Evolutionary conservation across 164 flowering plant species (phyloP).

Genomic region (Vitis labrusca): DNA sequence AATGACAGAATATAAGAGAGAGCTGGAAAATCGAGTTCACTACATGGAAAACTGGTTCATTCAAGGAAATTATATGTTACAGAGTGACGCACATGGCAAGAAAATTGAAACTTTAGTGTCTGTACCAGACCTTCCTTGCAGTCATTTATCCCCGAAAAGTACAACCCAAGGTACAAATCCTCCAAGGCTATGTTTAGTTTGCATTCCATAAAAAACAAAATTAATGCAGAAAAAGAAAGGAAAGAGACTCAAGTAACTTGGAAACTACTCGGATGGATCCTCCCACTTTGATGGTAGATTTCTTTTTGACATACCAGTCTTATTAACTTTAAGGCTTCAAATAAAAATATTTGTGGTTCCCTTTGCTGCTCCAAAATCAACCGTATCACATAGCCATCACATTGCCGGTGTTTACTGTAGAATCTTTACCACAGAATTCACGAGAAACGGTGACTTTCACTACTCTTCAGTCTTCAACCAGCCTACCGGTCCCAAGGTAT

Average conservation of each 20-base stretch:
- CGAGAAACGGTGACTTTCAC: too few relatives aligned
- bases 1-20: too few relatives aligned
- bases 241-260: not conserved
- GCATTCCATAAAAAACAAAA: not conserved
- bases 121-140: slow-evolving; percentile 5
- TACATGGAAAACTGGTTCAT: too few relatives aligned
- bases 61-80: too few relatives aligned
- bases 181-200: not conserved
- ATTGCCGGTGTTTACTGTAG: not conserved
- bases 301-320: slow-evolving; percentile 8
- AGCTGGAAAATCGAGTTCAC: too few relatives aligned
- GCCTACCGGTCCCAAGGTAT: not conserved
- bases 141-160: not conserved
- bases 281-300: slow-evolving; percentile 5
- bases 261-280: slow-evolving; percentile 7
- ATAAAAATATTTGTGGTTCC: not conserved
- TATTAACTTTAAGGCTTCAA: slow-evolving; percentile 2
- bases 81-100: not conserved
- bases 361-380: slow-evolving; percentile 12
- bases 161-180: not conserved
- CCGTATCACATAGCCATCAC: slow-evolving; percentile 1
- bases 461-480: too few relatives aligned
- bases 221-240: not conserved
- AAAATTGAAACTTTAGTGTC: slow-evolving; percentile 3
- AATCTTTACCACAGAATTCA: too few relatives aligned